Conservation (phyloP, 495 filamentous ascomycete species). For the Bathelium albidoporum region DNA sequence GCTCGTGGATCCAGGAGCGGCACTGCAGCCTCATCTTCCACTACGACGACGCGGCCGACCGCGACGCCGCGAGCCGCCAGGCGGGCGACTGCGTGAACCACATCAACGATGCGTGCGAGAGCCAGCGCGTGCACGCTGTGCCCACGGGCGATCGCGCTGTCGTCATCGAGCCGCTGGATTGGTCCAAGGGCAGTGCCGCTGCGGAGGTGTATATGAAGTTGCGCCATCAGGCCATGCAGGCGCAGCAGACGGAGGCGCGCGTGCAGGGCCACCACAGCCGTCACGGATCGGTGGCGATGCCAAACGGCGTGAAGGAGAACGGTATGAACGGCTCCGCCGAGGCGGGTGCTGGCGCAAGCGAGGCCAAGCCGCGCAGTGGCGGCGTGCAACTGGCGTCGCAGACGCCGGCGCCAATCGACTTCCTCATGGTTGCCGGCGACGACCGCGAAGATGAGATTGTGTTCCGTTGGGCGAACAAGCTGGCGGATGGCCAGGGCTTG, state of each 20-base stretch:
- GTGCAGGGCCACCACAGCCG: not conserved
- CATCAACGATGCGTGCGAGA: slow-evolving; percentile 83
- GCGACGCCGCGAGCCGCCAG: slow-evolving; percentile 56
- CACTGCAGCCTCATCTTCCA: slow-evolving; percentile 83
- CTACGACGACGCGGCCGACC: slow-evolving; percentile 72
- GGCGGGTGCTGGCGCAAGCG: not conserved
- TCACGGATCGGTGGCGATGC: not conserved
- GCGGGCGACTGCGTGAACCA: slow-evolving; percentile 81
- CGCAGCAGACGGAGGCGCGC: not conserved
- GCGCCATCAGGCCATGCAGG: slow-evolving; percentile 29
- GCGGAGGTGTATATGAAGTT: slow-evolving; percentile 55
- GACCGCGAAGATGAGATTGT: slow-evolving; percentile 86
- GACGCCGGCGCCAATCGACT: slow-evolving; percentile 34
- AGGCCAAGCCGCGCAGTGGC: not conserved
- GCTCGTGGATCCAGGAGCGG: slow-evolving; percentile 74
- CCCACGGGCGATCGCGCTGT: slow-evolving; percentile 61
- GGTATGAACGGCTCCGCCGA: slow-evolving; percentile 20
- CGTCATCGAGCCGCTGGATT: slow-evolving; percentile 67
- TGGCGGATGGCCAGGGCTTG: slow-evolving; percentile 37
- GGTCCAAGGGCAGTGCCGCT: slow-evolving; percentile 76
- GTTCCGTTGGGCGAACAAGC: slow-evolving; percentile 82
- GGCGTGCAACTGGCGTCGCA: not conserved
- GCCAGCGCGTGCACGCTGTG: slow-evolving; percentile 71
- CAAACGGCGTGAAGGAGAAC: not conserved
- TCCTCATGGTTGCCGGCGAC: slow-evolving; percentile 78